Conservation (phyloP, 352 stramenopile species). For the Poterioochromonas sp. region DNA sequence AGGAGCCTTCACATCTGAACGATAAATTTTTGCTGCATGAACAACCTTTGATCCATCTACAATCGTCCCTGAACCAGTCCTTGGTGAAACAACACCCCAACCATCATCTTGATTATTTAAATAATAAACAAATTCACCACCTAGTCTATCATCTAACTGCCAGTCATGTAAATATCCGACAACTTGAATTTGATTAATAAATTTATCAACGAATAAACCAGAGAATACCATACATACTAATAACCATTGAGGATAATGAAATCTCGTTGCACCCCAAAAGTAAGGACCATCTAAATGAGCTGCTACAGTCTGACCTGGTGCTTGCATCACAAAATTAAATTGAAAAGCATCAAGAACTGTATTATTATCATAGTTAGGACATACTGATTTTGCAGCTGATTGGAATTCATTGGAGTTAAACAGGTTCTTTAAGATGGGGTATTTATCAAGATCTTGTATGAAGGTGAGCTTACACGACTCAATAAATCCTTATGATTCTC, state of each 20-base stretch:
- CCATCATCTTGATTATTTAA: constrained; percentile 12
- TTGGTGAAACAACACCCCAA: constrained; percentile 28
- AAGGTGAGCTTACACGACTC: constrained; percentile 38
- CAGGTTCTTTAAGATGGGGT: constrained; percentile 33
- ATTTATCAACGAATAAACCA: constrained; percentile 41
- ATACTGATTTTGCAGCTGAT: constrained; percentile 38
- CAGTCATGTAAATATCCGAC: constrained; percentile 44
- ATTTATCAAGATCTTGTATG: constrained; percentile 36
- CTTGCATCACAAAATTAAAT: constrained; percentile 46
- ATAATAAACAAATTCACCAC: constrained; percentile 45
- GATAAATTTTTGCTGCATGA: constrained; percentile 42
- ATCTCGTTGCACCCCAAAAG: constrained; percentile 43
- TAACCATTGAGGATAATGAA: constrained; percentile 44
- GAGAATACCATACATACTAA: constrained; percentile 44
- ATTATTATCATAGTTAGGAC: constrained; percentile 39
- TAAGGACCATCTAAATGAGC: constrained; percentile 44
- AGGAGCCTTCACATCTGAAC: constrained; percentile 27
- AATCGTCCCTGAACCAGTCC: constrained; percentile 24
- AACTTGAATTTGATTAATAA: constrained; percentile 44
- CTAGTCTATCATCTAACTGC: not conserved
- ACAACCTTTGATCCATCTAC: constrained; percentile 42
- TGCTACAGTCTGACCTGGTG: constrained; percentile 44
- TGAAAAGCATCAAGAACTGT: constrained; percentile 45
- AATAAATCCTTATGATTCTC: constrained; percentile 38
- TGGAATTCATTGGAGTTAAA: constrained; percentile 39